Conservation (phyloP, 1,284 basidiomycete species). For the Porodaedalea pini region DNA sequence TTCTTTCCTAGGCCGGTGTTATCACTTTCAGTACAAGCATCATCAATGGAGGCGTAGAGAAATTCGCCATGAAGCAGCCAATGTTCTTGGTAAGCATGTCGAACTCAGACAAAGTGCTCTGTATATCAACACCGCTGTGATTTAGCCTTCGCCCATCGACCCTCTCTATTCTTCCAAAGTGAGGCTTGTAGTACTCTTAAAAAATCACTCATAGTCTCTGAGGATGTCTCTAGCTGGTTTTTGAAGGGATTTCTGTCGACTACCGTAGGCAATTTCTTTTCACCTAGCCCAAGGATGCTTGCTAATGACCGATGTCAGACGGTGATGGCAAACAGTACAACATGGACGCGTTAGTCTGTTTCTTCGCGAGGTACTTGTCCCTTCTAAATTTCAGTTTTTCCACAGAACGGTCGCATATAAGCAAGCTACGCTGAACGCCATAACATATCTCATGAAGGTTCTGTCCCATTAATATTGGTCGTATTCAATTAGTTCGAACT, state of each 20-base stretch:
- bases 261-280: conserved; percentile 43
- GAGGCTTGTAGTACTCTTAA: not conserved
- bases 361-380: not conserved
- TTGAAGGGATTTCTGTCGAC: conserved; percentile 74
- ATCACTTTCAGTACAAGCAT: conserved; percentile 72
- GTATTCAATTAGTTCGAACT: conserved; percentile 4
- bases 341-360: conserved; percentile 63
- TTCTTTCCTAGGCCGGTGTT: conserved; percentile 62
- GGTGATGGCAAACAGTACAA: conserved; percentile 72
- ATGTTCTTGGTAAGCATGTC: conserved; percentile 56
- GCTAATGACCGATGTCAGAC: conserved; percentile 37
- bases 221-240: conserved; percentile 46
- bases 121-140: not conserved
- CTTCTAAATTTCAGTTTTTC: not conserved
- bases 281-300: no score
- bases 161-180: conserved; percentile 70
- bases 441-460: conserved; percentile 73
- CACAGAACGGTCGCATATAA: conserved; percentile 71
- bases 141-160: conserved; percentile 70
- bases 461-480: not conserved
- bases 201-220: not conserved
- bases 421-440: conserved; percentile 73
- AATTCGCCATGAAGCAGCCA: conserved; percentile 71
- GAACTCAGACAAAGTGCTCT: not conserved
- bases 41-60: conserved; percentile 73